Conservation (phyloP, 108 stramenopile genomes). For the Nannochloropsis gaditana region DNA sequence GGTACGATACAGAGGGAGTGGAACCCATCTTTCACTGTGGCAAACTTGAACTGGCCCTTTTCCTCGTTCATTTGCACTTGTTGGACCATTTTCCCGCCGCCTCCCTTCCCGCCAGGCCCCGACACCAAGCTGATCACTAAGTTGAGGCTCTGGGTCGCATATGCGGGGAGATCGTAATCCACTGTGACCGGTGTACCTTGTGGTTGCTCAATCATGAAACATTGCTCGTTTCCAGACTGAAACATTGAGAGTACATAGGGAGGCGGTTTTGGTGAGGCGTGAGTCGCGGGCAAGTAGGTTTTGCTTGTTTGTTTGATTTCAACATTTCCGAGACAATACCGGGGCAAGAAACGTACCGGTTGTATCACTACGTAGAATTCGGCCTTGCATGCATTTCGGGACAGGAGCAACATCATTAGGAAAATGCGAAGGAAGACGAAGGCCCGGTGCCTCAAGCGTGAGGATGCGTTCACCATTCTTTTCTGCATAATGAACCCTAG, state of each 20-base stretch:
- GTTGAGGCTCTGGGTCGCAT: slow-evolving; percentile 18
- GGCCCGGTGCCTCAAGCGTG: not conserved
- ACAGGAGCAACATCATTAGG: not conserved
- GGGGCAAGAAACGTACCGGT: not conserved
- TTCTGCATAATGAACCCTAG: too few relatives aligned
- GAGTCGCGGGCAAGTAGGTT: too few relatives aligned
- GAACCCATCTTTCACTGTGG: slow-evolving; percentile 30
- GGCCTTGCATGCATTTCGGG: not conserved
- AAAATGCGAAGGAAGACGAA: not conserved
- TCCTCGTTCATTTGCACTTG: slow-evolving; percentile 18
- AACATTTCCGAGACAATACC: too few relatives aligned
- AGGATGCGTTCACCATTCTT: too few relatives aligned
- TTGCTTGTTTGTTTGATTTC: too few relatives aligned
- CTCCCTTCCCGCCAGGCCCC: not conserved
- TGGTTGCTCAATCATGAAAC: slow-evolving; percentile 37
- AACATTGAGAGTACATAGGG: not conserved
- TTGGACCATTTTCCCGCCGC: slow-evolving; percentile 21
- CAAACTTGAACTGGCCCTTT: slow-evolving; percentile 29
- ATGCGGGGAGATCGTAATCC: slow-evolving; percentile 18
- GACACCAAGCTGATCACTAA: slow-evolving; percentile 28
- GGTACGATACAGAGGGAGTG: slow-evolving; percentile 28
- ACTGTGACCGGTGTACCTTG: slow-evolving; percentile 23
- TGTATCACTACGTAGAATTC: not conserved
- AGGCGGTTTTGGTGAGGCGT: too few relatives aligned
- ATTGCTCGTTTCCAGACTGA: not conserved